Conservation (phyloP, 2,329 filamentous ascomycete genomes). For the Verticillium nubilum region DNA sequence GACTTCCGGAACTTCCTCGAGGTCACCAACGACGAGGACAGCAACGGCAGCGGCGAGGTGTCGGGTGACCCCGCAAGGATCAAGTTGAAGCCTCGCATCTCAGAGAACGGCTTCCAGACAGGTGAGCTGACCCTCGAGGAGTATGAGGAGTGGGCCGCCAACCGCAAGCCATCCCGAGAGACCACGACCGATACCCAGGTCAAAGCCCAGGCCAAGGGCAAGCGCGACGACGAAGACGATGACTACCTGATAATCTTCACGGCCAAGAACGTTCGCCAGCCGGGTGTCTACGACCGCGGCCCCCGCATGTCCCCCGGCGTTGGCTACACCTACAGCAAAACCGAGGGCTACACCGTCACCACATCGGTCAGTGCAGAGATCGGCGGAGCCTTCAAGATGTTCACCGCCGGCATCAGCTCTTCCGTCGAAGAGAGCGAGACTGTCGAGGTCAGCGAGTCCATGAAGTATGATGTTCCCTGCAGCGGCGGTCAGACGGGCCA, state of each 20-base stretch:
- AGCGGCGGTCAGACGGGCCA: background rate
- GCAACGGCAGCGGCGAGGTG: background rate
- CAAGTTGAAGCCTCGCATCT: background rate
- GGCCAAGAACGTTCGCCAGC: background rate
- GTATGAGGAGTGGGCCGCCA: background rate
- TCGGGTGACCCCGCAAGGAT: background rate
- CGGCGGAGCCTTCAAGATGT: background rate
- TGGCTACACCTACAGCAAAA: background rate
- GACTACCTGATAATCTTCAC: background rate
- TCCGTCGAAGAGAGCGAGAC: background rate
- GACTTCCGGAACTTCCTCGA: background rate
- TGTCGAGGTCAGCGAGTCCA: conserved; percentile 8
- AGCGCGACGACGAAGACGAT: background rate
- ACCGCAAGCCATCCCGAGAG: background rate
- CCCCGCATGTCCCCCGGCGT: background rate
- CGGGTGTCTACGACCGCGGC: background rate
- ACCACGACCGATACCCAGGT: background rate
- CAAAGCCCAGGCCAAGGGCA: background rate
- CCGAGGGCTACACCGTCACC: background rate
- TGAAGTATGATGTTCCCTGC: background rate
- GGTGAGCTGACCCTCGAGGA: background rate
- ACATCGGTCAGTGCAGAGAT: background rate
- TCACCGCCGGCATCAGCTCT: background rate
- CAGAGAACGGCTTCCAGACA: background rate
- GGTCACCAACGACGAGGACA: background rate